A percentile compares a stretch with the other conserved stretches of the same genome.
Conservation (phyloP, 2,329 filamentous ascomycete genomes). For the Plenodomus lindquistii region DNA sequence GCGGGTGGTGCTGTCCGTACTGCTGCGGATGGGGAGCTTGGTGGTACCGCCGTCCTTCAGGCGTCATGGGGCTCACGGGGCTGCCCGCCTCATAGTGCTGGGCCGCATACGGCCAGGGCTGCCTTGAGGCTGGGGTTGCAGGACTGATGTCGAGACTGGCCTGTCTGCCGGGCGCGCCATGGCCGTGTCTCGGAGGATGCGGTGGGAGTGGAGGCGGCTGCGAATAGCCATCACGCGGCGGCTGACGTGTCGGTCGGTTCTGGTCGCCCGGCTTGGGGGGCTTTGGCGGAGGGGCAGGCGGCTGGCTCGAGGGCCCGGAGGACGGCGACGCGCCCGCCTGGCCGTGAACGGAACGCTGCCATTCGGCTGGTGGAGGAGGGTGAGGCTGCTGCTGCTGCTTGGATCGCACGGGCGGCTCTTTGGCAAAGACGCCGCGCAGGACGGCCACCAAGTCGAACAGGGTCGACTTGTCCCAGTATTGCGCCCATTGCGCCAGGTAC, state of each 20-base stretch:
- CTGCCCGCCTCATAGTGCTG: constrained; percentile 34
- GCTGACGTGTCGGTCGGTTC: constrained; percentile 24
- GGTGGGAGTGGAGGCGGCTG: constrained; percentile 42
- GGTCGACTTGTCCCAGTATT: constrained; percentile 90
- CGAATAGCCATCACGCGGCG: constrained; percentile 32
- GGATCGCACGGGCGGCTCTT: constrained; percentile 88
- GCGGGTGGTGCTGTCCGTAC: constrained; percentile 11
- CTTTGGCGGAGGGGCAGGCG: constrained; percentile 50
- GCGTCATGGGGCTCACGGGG: constrained; percentile 44
- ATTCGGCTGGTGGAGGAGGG: constrained; percentile 72
- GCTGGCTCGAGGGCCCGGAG: constrained; percentile 29
- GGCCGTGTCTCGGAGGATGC: constrained; percentile 28
- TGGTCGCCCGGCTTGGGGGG: constrained; percentile 50
- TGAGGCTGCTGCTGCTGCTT: constrained; percentile 55
- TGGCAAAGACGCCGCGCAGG: constrained; percentile 84
- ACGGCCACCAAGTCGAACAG: constrained; percentile 81
- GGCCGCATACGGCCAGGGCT: constrained; percentile 25
- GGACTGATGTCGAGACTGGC: constrained; percentile 29
- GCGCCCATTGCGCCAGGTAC: constrained; percentile 86
- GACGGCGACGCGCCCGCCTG: constrained; percentile 41
- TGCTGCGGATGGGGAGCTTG: constrained; percentile 17
- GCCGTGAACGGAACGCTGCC: constrained; percentile 38
- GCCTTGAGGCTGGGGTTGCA: constrained; percentile 33
- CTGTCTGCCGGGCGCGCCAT: constrained; percentile 25
- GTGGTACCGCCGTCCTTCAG: constrained; percentile 27